These are phyloP conservation scores for Suillus cothurnatus DNA, from an alignment of 768 basidiomycete species.

Conservation along the genomic window DNA sequence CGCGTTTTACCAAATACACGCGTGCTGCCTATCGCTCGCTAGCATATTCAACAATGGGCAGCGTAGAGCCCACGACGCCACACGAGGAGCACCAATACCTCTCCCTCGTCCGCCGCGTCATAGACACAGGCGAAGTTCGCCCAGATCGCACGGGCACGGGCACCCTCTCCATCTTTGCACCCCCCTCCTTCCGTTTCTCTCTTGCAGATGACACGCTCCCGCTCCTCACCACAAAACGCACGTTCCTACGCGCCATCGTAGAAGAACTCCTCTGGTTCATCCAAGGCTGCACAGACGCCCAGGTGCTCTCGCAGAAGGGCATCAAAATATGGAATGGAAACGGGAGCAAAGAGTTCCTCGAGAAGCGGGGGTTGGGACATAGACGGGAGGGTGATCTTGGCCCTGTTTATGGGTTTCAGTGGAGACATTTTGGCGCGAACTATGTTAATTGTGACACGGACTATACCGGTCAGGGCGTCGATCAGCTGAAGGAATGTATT, in stretches of 20 bases:
- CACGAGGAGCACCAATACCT: constrained; percentile 95
- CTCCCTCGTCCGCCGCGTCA: constrained; percentile 72
- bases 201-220: constrained; percentile 77
- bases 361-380: constrained; percentile 80
- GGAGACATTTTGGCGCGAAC: constrained; percentile 91
- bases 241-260: constrained; percentile 87
- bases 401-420: constrained; percentile 97
- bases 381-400: constrained; percentile 91
- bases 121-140: constrained; percentile 74
- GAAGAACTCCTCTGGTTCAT: constrained; percentile 98
- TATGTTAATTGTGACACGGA: constrained; percentile 75
- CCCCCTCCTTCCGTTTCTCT: constrained; percentile 87
- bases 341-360: constrained; percentile 84
- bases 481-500: constrained; percentile 89
- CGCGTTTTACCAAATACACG: neutral
- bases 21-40: neutral
- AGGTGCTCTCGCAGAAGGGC: constrained; percentile 72
- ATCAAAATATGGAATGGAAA: constrained; percentile 99
- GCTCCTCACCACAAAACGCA: constrained; percentile 93
- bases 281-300: constrained; percentile 80
- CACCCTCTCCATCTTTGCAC: constrained; percentile 90
- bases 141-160: constrained; percentile 96
- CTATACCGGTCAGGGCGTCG: constrained; percentile 85
- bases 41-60: constrained; percentile 8
- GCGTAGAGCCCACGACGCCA: constrained; percentile 1